Conservation (phyloP, 257 asterid genomes). For the Linaria vulgaris region DNA sequence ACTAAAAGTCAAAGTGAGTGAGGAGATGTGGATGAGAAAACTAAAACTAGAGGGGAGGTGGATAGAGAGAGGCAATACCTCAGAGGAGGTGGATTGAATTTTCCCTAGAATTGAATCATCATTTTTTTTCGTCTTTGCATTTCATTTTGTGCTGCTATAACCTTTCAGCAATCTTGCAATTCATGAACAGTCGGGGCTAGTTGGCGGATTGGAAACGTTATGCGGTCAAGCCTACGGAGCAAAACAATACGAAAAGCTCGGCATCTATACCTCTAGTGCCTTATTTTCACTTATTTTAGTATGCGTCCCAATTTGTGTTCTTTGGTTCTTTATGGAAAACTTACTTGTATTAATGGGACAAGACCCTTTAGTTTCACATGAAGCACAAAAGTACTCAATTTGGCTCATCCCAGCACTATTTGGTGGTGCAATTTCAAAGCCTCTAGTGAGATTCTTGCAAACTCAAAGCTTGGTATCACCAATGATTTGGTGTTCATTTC, state of each 20-base stretch:
- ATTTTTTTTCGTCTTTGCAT: too few species aligned
- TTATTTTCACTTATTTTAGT: slow-evolving; percentile 43
- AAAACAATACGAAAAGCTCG: slow-evolving; percentile 47
- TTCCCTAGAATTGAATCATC: too few species aligned
- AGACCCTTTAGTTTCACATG: slow-evolving; percentile 45
- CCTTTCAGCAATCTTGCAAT: not conserved
- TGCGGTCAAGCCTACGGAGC: slow-evolving; percentile 79
- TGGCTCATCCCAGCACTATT: slow-evolving; percentile 53
- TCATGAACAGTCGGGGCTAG: slow-evolving; percentile 48
- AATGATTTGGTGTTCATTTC: slow-evolving; percentile 39
- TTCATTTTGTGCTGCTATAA: too few species aligned
- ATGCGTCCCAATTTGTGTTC: slow-evolving; percentile 45
- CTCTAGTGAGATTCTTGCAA: slow-evolving; percentile 56
- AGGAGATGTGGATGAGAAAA: too few species aligned
- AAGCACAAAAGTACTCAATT: slow-evolving; percentile 40
- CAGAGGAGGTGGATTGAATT: too few species aligned
- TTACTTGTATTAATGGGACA: slow-evolving; percentile 45
- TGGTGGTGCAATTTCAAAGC: slow-evolving; percentile 49
- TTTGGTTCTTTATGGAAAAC: slow-evolving; percentile 52
- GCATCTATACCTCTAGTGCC: slow-evolving; percentile 46
- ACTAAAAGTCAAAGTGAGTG: too few species aligned
- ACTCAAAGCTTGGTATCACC: slow-evolving; percentile 59
- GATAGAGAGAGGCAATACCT: too few species aligned
- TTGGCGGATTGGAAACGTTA: slow-evolving; percentile 59
- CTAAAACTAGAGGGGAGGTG: too few species aligned